These are phyloP conservation scores for Pelargonium fulgidum DNA, from an alignment of 441 rosid species.

Conservation along the genomic window DNA sequence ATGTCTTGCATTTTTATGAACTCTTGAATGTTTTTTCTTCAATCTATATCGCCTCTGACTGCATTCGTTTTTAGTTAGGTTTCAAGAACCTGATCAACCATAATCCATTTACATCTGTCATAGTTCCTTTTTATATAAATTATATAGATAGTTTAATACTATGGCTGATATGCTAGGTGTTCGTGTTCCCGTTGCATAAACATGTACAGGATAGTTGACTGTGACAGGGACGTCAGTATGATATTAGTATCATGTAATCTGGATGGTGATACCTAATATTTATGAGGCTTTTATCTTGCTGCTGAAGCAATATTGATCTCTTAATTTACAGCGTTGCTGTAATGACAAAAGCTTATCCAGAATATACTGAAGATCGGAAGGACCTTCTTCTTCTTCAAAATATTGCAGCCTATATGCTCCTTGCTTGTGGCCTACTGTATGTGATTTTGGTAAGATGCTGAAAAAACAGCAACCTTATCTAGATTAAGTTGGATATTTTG, in stretches of 20 bases:
- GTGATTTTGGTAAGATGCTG: not conserved
- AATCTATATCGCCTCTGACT: no score
- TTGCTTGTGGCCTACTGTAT: constrained; percentile 5
- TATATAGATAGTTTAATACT: not conserved
- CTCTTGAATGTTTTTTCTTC: constrained; percentile 12
- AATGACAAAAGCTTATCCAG: constrained; percentile 7
- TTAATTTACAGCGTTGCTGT: constrained; percentile 2
- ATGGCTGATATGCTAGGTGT: not conserved
- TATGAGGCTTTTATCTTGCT: no score
- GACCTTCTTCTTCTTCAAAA: not conserved
- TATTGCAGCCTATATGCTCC: constrained; percentile 8
- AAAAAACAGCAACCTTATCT: not conserved
- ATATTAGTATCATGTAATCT: no score
- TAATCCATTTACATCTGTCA: not conserved
- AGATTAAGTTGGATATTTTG: not conserved
- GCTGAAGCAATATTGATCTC: not conserved
- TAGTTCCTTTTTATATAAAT: not conserved
- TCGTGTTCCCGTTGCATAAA: not conserved
- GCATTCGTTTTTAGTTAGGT: not conserved
- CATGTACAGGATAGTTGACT: not conserved
- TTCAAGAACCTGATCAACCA: not conserved
- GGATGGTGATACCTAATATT: no score
- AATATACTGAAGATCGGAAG: not conserved
- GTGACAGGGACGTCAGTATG: no score
- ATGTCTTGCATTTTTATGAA: constrained; percentile 31